These are phyloP conservation scores for Chrysophaeum taylorii DNA, from an alignment of 352 stramenopile genomes.

Conservation along the genomic window DNA sequence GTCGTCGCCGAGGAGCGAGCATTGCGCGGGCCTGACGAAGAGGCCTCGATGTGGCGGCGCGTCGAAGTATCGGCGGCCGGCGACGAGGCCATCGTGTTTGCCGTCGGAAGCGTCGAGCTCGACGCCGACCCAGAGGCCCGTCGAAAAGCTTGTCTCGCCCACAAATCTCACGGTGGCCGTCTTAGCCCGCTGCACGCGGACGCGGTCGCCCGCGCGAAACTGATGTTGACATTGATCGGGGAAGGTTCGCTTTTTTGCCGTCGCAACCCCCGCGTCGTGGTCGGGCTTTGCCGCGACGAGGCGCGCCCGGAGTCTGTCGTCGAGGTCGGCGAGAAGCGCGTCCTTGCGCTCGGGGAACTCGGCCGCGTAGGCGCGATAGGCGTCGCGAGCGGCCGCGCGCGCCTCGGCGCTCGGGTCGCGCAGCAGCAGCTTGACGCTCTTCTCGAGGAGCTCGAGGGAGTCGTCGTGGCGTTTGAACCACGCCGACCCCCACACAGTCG, in stretches of 20 bases:
- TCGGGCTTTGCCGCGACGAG: neutral
- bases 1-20: neutral
- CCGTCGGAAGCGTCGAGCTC: conserved; percentile 60
- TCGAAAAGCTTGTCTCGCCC: conserved; percentile 13
- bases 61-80: conserved; percentile 59
- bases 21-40: conserved; percentile 48
- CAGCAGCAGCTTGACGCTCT: neutral
- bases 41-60: conserved; percentile 57
- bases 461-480: too few species aligned
- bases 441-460: neutral
- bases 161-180: conserved; percentile 23
- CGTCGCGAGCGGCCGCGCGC: conserved; percentile 3
- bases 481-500: neutral
- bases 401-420: neutral
- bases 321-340: neutral
- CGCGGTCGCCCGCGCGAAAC: conserved; percentile 15
- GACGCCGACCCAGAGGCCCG: conserved; percentile 46
- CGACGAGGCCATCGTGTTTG: conserved; percentile 55
- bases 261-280: neutral
- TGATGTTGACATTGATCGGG: too few species aligned
- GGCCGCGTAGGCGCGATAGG: neutral
- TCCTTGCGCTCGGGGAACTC: neutral
- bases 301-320: neutral
- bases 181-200: conserved; percentile 1
- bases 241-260: too few species aligned